phyloP scores from a whole-genome alignment of 1,284 basidiomycete genomes.

The Leucoagaricus sp. region DNA sequence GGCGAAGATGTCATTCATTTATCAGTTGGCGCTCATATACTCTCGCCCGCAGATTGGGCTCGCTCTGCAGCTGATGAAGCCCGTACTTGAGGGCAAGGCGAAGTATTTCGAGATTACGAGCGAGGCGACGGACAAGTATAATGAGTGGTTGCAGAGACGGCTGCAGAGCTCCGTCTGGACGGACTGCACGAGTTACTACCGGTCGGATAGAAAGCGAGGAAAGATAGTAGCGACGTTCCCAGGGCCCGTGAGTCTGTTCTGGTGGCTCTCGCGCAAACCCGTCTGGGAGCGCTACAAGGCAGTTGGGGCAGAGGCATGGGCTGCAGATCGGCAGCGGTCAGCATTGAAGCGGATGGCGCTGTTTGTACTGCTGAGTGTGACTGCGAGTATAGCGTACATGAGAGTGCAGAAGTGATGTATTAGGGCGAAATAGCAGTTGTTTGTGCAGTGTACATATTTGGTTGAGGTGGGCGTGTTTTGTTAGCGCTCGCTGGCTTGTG shows the following conservation, averaged over 20 bases:
- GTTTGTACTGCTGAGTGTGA: constrained; percentile 7
- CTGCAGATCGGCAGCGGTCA: constrained; percentile 19
- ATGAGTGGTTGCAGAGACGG: constrained; percentile 47
- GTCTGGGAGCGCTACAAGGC: constrained; percentile 42
- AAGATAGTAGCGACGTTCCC: constrained; percentile 50
- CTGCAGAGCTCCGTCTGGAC: constrained; percentile 47
- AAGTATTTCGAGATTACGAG: constrained; percentile 47
- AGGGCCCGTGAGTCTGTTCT: constrained; percentile 47
- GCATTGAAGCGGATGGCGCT: constrained; percentile 1
- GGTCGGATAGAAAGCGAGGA: constrained; percentile 31
- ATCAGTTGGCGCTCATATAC: constrained; percentile 8
- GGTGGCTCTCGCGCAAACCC: constrained; percentile 46
- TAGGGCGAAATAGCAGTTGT: constrained; percentile 13
- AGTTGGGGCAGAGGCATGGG: constrained; percentile 35
- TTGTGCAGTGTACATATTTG: constrained; percentile 24
- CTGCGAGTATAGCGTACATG: constrained; percentile 12
- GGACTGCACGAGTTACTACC: constrained; percentile 52
- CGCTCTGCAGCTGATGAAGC: constrained; percentile 47
- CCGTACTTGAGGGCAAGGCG: constrained; percentile 44
- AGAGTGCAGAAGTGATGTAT: not conserved
- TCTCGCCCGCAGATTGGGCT: constrained; percentile 40
- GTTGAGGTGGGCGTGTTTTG: constrained; percentile 25
- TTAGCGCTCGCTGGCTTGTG: constrained; percentile 21
- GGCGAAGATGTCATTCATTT: not conserved
- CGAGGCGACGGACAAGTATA: constrained; percentile 44